A percentile compares a stretch with the other conserved stretches of the same genome.
Conservation (phyloP, 2,329 filamentous ascomycete species). For the Fusarium oxysporum region DNA sequence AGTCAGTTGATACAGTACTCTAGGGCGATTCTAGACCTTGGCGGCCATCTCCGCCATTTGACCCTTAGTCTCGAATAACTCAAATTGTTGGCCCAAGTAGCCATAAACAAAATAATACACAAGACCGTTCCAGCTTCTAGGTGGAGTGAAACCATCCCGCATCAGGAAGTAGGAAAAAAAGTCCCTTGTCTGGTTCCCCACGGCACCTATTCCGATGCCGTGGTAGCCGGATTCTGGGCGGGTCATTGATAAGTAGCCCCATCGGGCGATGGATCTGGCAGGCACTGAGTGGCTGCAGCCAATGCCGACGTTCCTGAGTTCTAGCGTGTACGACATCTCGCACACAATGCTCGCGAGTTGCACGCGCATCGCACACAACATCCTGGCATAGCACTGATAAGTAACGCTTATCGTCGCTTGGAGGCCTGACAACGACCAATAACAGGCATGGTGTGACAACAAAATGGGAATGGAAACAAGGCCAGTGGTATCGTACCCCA, state of each 20-base stretch:
- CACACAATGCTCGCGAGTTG: not conserved
- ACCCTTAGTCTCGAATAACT: no score
- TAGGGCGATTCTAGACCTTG: not conserved
- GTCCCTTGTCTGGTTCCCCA: not conserved
- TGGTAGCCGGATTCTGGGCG: constrained; percentile 19
- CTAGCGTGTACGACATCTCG: not conserved
- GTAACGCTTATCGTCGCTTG: not conserved
- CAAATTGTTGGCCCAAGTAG: not conserved
- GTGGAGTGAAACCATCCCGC: not conserved
- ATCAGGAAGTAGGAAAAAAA: constrained; percentile 13
- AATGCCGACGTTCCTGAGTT: not conserved
- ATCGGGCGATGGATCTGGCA: not conserved
- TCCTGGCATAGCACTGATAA: not conserved
- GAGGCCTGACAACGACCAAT: not conserved
- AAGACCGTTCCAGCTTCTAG: not conserved
- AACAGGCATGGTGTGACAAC: not conserved
- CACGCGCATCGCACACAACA: not conserved
- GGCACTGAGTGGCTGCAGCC: not conserved
- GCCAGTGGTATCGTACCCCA: not conserved
- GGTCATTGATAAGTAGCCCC: constrained; percentile 2
- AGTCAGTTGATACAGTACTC: fast-evolving
- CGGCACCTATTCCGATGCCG: constrained; percentile 17
- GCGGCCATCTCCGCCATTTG: not conserved
- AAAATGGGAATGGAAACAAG: not conserved
- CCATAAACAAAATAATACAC: no score